These are phyloP conservation scores for Hymenoscyphus occultus DNA, from an alignment of 2,329 filamentous ascomycete species.

Conservation along the genomic window DNA sequence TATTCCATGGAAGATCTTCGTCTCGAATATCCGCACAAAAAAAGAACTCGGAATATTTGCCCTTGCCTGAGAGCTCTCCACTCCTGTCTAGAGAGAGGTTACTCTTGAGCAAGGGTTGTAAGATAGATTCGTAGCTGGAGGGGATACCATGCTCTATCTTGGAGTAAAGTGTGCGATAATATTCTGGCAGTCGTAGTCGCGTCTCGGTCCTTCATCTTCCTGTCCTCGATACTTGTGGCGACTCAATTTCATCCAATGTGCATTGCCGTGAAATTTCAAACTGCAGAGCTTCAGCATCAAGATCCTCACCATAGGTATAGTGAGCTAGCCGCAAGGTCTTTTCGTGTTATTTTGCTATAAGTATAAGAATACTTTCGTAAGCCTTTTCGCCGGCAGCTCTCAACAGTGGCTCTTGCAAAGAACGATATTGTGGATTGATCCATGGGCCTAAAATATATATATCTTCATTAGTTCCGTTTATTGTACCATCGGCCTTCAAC, in stretches of 20 bases:
- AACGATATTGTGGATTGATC: not conserved
- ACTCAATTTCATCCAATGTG: not conserved
- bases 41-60: not conserved
- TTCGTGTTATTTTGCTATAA: not conserved
- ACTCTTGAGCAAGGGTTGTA: not conserved
- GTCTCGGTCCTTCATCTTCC: not conserved
- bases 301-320: not conserved
- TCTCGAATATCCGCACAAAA: constrained; percentile 11
- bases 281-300: not conserved
- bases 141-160: not conserved
- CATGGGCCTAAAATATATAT: not conserved
- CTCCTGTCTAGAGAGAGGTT: not conserved
- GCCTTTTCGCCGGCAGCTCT: not conserved
- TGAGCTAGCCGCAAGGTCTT: not conserved
- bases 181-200: not conserved
- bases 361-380: not conserved
- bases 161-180: not conserved
- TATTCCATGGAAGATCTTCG: constrained; percentile 16
- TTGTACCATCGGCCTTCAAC: no score
- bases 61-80: not conserved
- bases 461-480: no score
- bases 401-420: not conserved
- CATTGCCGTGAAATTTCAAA: not conserved
- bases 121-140: not conserved
- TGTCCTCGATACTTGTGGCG: not conserved